Evolutionary conservation across 2,329 filamentous ascomycete species (phyloP).

Genomic region (Pezicula radicicola): DNA sequence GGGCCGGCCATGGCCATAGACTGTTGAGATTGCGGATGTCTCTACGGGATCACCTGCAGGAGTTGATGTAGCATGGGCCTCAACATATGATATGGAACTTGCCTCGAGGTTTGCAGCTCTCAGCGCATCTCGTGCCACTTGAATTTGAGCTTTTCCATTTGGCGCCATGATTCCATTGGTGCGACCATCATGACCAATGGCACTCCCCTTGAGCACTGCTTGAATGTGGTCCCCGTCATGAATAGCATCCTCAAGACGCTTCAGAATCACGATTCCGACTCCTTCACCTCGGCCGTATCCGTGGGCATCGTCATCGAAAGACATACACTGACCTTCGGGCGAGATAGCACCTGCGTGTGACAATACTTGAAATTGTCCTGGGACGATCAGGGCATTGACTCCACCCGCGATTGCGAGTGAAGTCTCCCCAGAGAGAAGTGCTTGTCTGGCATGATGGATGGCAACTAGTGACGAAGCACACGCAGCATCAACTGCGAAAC

Average conservation of each 20-base stretch:
- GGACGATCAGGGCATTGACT: conserved; percentile 74
- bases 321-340: conserved; percentile 73
- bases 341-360: conserved; percentile 77
- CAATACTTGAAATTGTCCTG: conserved; percentile 74
- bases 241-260: conserved; percentile 40
- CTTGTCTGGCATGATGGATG: conserved; percentile 69
- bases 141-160: conserved; percentile 69
- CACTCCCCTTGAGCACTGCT: conserved; percentile 59
- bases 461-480: conserved; percentile 73
- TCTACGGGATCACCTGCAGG: conserved; percentile 78
- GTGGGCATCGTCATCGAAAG: conserved; percentile 76
- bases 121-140: conserved; percentile 65
- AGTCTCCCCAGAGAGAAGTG: conserved; percentile 68
- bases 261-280: conserved; percentile 64
- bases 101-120: conserved; percentile 70
- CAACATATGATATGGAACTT: conserved; percentile 73
- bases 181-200: conserved; percentile 76
- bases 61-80: conserved; percentile 84
- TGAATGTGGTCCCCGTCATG: conserved; percentile 42
- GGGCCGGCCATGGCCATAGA: conserved; percentile 39
- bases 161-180: conserved; percentile 79
- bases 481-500: conserved; percentile 72
- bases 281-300: conserved; percentile 80
- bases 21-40: conserved; percentile 68
- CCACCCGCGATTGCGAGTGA: conserved; percentile 55